These are phyloP conservation scores for Cladosporium halotolerans DNA, from an alignment of 2,329 filamentous ascomycete species.

Conservation along the genomic window DNA sequence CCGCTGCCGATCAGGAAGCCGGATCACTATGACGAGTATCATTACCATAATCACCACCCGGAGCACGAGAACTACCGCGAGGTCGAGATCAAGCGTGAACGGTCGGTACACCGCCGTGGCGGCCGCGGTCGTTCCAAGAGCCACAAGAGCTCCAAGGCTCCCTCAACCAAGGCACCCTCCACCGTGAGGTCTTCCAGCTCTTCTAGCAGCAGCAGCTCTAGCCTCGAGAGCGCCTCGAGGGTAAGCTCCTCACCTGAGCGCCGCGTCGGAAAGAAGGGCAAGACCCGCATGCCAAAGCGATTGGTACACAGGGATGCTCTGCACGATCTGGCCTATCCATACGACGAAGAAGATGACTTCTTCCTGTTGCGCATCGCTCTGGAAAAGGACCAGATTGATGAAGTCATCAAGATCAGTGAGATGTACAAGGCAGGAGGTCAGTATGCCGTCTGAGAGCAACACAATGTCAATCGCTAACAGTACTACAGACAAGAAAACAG, in stretches of 20 bases:
- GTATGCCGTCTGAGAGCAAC: conserved; percentile 11
- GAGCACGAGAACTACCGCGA: conserved; percentile 43
- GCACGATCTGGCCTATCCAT: conserved; percentile 79
- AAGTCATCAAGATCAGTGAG: conserved; percentile 76
- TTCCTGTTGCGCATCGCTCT: conserved; percentile 79
- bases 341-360: conserved; percentile 77
- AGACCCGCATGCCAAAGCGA: conserved; percentile 77
- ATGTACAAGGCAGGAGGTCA: conserved; percentile 53
- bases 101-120: conserved; percentile 31
- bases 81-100: conserved; percentile 42
- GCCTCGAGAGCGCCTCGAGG: conserved; percentile 31
- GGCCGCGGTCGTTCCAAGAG: conserved; percentile 22
- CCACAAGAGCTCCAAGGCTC: conserved; percentile 15
- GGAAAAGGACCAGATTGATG: conserved; percentile 85
- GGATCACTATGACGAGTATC: conserved; percentile 57
- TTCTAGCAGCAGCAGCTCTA: conserved; percentile 35
- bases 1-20: conserved; percentile 55
- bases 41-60: conserved; percentile 42
- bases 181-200: conserved; percentile 19
- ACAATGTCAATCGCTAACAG: conserved; percentile 15
- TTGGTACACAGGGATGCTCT: conserved; percentile 76
- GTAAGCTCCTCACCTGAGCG: conserved; percentile 26
- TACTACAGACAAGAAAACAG: conserved; percentile 28
- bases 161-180: conserved; percentile 15
- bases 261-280: conserved; percentile 58